Evolutionary conservation across 1,284 basidiomycete species (phyloP), one percentile per base, ranked within the genome.

Genomic region (Leccinum subrobustum): DNA sequence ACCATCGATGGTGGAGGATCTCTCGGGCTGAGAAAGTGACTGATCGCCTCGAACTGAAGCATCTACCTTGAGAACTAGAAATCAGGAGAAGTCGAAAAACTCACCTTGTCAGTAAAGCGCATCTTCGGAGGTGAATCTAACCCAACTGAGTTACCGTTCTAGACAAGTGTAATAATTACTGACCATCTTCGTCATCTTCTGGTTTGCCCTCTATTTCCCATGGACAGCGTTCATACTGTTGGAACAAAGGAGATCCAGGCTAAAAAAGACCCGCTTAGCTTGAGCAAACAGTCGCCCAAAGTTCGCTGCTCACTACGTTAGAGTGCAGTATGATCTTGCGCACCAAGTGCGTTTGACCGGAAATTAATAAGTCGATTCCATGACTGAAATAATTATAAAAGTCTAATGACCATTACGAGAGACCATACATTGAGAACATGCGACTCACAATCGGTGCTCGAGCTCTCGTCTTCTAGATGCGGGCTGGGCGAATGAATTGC

Each of bases 341-440:
- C n/a, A 95, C 89, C 3, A 83, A 68, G 68, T 92, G 89, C 0
- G 82, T 84, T 16, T 80, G 77, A 18, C 89, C 88, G 2, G 87
- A 89, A 37, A 95, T 79, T 23, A 94, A 80, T 65, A 95, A 91
- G 70, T 96, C 93, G 11, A 96, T 75, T 1, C 93, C 93, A 68
- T 92, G 85, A 67, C 93, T 89, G 66, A 95, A 93, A 71, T 95
- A 96, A 70, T 95, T 95, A 77, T 93, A 95, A 74, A 95, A 96
- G 74, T 93, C 91, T 91, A 62, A 53, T 61, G 60, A 64, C 52
- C 47, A 50, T 71, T 27, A 65, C 31, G 20, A 42, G 37, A 50
- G 14, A 54, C 18, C 39, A 54, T 50, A 35, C 51, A 44, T 47
- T n/a, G 20, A 48, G 35, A 61, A 50, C 1, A 53, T 37, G 60